Base-by-base conservation (phyloP, 2,329 filamentous ascomycete genomes). In the Colletotrichum cuscutae region DNA sequence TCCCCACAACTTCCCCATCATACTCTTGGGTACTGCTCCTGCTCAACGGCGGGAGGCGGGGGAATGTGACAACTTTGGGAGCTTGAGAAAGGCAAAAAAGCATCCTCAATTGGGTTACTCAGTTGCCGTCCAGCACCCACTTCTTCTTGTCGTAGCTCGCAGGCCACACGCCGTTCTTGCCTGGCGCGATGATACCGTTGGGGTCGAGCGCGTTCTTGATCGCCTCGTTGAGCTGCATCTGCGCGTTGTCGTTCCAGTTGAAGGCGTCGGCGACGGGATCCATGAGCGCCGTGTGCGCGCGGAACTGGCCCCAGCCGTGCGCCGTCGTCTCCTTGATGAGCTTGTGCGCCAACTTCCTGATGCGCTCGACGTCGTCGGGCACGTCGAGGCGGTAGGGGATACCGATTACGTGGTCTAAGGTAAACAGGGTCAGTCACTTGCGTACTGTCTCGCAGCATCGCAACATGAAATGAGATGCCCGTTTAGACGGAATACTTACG, bases 311-410 rank as follows among this genome's bases (percentile, higher is more conserved):
- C 68, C 82, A 86, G 5, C 83, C 84, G 11, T 80, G 74, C 12
- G 75, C 77, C 0, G 84, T 83, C 37, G 81, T 82, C 66, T 85
- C 81, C 24, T 80, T 79, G 15, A 84, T 81, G 71, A 84, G 77
- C 32, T 80, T 79, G 15, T 80, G 74, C 73, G 81, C 76, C 15
- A 78, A 68, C 42, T 64, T 54, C 22, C 69, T 73, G 53, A 78
- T 58, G 49, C 75, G 76, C 0, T 79, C 78, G n/a, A 80, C 74
- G 74, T 85, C 83, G 1, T 83, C 81, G 0, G 79, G 75, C 24
- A 85, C 81, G 30, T 82, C 81, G 2, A 84, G 80, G 67, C 89
- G 84, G 75, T 86, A 89, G 22, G 88, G 82, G 58, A 89, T 86
- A 68, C 86, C 86, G 9, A 88, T 84, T 71, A 89, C 88, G 75